Percentiles rank a stretch among this genome's conserved stretches.
Conservation (phyloP, 805 yeast species). For the Tetrapisispora iriomotensis region DNA sequence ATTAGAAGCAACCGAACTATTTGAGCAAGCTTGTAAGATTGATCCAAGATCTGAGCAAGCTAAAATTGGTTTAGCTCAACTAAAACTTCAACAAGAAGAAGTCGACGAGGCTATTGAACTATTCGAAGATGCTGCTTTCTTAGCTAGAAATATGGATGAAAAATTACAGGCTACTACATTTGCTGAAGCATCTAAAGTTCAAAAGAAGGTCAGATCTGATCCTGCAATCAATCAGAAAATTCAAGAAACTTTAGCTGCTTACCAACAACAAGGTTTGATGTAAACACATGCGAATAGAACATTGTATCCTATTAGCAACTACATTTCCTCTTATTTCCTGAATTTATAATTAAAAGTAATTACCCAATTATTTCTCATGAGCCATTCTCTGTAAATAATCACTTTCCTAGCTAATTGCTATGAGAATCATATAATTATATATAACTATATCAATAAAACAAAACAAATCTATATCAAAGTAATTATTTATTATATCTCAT, state of each 20-base stretch:
- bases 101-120: constrained; percentile 70
- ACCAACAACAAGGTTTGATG: constrained; percentile 25
- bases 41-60: constrained; percentile 91
- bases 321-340: too few species aligned
- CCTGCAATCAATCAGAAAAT: constrained; percentile 55
- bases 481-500: too few species aligned
- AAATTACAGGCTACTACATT: constrained; percentile 83
- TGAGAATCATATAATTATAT: not conserved
- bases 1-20: constrained; percentile 51
- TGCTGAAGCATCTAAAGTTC: constrained; percentile 89
- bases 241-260: constrained; percentile 44
- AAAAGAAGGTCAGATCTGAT: constrained; percentile 64
- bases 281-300: too few species aligned
- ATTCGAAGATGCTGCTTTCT: constrained; percentile 72
- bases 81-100: constrained; percentile 73
- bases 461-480: too few species aligned
- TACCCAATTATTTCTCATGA: too few species aligned
- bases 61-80: constrained; percentile 82
- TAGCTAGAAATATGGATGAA: constrained; percentile 79
- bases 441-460: too few species aligned
- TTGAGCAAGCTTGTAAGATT: constrained; percentile 64
- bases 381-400: constrained; percentile 4
- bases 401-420: constrained; percentile 1
- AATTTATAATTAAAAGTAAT: too few species aligned
- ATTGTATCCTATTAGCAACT: too few species aligned